Evolutionary conservation across 2,329 filamentous ascomycete genomes (phyloP), one percentile per base, ranked within the genome.

Genomic region (Teratosphaeria zuluensis): DNA sequence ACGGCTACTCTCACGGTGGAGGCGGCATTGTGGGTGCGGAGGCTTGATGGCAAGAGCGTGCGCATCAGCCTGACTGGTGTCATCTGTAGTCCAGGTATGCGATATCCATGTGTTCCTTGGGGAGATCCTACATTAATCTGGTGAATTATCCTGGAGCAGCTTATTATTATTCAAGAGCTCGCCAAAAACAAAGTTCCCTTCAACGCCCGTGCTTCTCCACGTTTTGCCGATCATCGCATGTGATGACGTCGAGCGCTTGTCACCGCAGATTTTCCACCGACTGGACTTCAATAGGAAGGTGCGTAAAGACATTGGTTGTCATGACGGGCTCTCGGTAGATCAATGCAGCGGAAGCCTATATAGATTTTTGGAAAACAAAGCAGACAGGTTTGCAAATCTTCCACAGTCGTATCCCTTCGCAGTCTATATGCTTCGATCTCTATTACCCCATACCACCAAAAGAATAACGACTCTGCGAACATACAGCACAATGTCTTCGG

Each of bases 1-100:
- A 54, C 33, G 28, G 55, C 46, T n/a, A 55, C 19, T n/a, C 52
- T 54, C 54, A 60, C 51, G 11, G 54, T 48, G 53, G 59, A 48
- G 54, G 57, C 53, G 53, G 56, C 59, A 56, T 63, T 59, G 12
- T 38, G 51, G 19, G 66, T 72, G 59, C 69, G 64, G 64, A 73
- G 72, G 69, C 69, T 71, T 65, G 71, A 75, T 66, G 73, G 74
- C 61, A 73, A 72, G 64, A 76, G 74, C 69, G 73, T 73, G 70
- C 76, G 76, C 76, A 77, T 77, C 70, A 74, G 73, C 71, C 74
- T 69, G 69, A 66, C 70, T 70, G 63, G 56, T 63, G 65, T 72
- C 70, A 72, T 72, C 64, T 63, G 64, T 62, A 32, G 14, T 38
- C 42, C 19, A 19, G 42, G n/a, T 19, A 21, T 8, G 42, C 4